Base-by-base conservation (phyloP, 2,329 filamentous ascomycete genomes). In the Xylaria arbuscula region DNA sequence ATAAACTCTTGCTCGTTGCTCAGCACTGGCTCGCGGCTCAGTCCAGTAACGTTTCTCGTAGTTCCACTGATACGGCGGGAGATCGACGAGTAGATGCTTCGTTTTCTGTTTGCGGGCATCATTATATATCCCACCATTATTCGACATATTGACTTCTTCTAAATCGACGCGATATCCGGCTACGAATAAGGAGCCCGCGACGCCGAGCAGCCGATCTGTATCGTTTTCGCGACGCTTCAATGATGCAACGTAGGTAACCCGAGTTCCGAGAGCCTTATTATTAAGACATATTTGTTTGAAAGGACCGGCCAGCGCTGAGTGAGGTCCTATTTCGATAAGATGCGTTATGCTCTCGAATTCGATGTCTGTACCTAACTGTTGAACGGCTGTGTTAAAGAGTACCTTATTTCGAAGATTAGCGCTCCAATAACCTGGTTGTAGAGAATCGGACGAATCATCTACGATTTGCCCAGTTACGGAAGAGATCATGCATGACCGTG, bases 241-340 rank as follows among this genome's bases (percentile, higher is more conserved):
- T 1, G 73, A 71, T 10, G 75, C 58, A 7, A 74, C 13, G 57
- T 78, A 76, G 3, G 60, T 22, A 11, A 70, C 40, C 3, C 64
- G 64, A 32, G 47, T n/a, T 6, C 69, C 64, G 15, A 75, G 40
- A 13, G 68, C 19, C 36, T 72, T 67, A 38, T 73, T 62, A 2
- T 64, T 64, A 11, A 69, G 62, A n/a, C 77, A 74, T 47, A 82
- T 68, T n/a, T 83, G 76, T 64, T 81, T 81, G n/a, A 77, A 65
- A 19, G 79, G 76, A 0, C 77, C 73, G 2, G 74, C 64, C 15
- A 78, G 71, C 13, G 76, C 76, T 0, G 77, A 78, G 61, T 82
- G 78, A 0, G 75, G 76, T 51, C 79, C 80, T 40, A 75, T 72
- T 13, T 77, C 76, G 32, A 76, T 50, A 1, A 76, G 42, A 69